Conservation (phyloP, 352 stramenopile genomes). For the Phytophthora melonis region DNA sequence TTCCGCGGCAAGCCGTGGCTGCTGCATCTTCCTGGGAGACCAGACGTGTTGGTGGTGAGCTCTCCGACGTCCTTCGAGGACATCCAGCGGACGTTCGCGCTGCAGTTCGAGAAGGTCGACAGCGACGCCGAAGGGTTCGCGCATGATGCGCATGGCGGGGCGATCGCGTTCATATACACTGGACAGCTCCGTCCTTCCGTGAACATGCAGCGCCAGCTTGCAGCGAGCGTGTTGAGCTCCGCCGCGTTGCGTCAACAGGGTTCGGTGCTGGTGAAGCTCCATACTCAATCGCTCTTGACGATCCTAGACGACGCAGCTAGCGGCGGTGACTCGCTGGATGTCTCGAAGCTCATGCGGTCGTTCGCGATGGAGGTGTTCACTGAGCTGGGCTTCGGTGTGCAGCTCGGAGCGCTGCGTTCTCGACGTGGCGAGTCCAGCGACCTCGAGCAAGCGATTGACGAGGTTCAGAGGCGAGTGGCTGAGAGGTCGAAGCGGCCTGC, state of each 20-base stretch:
- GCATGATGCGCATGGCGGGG: constrained; percentile 27
- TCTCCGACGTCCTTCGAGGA: constrained; percentile 41
- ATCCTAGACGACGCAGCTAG: constrained; percentile 26
- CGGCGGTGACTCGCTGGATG: constrained; percentile 28
- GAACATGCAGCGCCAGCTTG: constrained; percentile 35
- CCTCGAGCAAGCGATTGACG: constrained; percentile 39
- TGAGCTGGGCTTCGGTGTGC: constrained; percentile 44
- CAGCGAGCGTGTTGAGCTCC: constrained; percentile 81
- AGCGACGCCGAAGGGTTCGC: constrained; percentile 12
- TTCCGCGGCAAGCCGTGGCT: constrained; percentile 41
- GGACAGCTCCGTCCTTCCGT: constrained; percentile 18
- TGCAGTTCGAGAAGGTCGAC: constrained; percentile 57
- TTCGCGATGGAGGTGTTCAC: constrained; percentile 48
- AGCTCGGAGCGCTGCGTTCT: constrained; percentile 26
- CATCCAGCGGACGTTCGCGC: constrained; percentile 44
- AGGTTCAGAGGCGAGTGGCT: constrained; percentile 18
- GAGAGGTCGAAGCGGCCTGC: constrained; percentile 24
- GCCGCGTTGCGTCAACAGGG: constrained; percentile 49
- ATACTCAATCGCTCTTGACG: constrained; percentile 34
- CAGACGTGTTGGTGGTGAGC: constrained; percentile 41
- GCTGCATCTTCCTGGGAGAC: constrained; percentile 25
- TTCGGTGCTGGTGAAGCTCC: constrained; percentile 35
- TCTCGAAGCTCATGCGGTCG: constrained; percentile 29
- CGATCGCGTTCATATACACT: constrained; percentile 29
- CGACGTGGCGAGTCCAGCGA: constrained; percentile 2